phyloP scores from a whole-genome alignment of 768 basidiomycete genomes.

The Austroboletus eburneus region DNA sequence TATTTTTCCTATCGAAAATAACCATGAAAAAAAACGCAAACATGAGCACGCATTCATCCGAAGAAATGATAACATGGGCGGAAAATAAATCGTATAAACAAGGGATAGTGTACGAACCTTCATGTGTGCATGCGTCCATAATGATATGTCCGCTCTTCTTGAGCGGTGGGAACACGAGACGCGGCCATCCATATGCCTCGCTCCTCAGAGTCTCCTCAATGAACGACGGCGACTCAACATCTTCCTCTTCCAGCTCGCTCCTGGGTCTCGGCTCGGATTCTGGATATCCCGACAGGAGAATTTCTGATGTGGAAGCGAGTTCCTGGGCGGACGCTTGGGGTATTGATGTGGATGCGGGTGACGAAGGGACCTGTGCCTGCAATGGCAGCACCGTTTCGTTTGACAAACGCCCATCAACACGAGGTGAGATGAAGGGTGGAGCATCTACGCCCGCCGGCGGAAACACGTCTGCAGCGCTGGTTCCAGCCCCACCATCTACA shows the following conservation, averaged over 20 bases:
- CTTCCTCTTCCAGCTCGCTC: conserved; percentile 4
- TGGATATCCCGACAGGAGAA: background rate
- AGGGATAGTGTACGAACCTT: conserved; percentile 48
- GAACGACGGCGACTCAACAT: conserved; percentile 28
- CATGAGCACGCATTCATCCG: background rate
- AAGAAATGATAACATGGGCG: conserved; percentile 1
- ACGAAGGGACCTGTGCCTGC: conserved; percentile 11
- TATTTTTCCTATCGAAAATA: conserved; percentile 62
- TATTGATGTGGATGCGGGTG: conserved; percentile 9
- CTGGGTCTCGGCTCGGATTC: conserved; percentile 3
- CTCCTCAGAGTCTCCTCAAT: conserved; percentile 54
- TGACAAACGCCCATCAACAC: conserved; percentile 19
- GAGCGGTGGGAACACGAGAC: conserved; percentile 87
- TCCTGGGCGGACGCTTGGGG: conserved; percentile 10
- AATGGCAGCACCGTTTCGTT: conserved; percentile 8
- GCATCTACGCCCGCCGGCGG: conserved; percentile 17
- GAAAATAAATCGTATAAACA: conserved; percentile 8
- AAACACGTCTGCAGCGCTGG: conserved; percentile 11
- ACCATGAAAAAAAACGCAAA: background rate
- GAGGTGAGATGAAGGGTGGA: conserved; percentile 22
- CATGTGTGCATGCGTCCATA: conserved; percentile 79
- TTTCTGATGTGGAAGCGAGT: conserved; percentile 8
- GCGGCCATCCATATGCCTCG: conserved; percentile 86
- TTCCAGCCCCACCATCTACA: conserved; percentile 17
- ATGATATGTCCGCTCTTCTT: conserved; percentile 91